phyloP scores from a whole-genome alignment of 768 basidiomycete genomes.

The Hygrophoropsis aurantiaca region DNA sequence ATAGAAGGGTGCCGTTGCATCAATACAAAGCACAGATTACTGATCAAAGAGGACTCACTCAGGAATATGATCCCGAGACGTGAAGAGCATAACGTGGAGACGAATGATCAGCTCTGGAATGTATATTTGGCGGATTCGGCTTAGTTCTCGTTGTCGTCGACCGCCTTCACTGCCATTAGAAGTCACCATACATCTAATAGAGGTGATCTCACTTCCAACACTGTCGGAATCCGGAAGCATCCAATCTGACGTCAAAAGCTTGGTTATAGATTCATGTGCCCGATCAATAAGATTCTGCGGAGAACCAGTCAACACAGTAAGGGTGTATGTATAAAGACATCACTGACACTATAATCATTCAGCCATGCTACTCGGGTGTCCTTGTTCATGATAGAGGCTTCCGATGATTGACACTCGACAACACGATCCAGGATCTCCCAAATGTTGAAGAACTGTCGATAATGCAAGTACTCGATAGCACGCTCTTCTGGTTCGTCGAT shows the following conservation, averaged over 20 bases:
- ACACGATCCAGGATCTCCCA: constrained; percentile 68
- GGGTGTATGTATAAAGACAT: too few relatives aligned
- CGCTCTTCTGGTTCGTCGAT: constrained; percentile 70
- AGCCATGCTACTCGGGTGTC: constrained; percentile 64
- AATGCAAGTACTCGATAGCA: constrained; percentile 76
- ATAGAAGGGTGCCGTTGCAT: constrained; percentile 3
- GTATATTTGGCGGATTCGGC: constrained; percentile 84
- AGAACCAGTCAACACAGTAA: not conserved
- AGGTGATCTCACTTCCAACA: constrained; percentile 29
- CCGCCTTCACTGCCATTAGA: constrained; percentile 36
- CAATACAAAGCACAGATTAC: not conserved
- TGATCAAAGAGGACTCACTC: constrained; percentile 46
- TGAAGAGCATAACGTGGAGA: constrained; percentile 70
- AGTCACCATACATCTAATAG: not conserved
- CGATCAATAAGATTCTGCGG: constrained; percentile 59
- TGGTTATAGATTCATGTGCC: constrained; percentile 62
- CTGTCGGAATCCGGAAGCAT: constrained; percentile 55
- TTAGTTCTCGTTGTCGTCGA: constrained; percentile 62
- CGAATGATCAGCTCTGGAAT: constrained; percentile 88
- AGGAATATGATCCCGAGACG: constrained; percentile 62
- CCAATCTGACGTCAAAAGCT: constrained; percentile 79
- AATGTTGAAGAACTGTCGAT: constrained; percentile 74
- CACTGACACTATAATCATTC: constrained; percentile 56
- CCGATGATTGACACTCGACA: constrained; percentile 57
- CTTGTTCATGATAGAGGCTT: constrained; percentile 55